Conservation (phyloP, 306 rosid genomes). For the Medicago ruthenica region DNA sequence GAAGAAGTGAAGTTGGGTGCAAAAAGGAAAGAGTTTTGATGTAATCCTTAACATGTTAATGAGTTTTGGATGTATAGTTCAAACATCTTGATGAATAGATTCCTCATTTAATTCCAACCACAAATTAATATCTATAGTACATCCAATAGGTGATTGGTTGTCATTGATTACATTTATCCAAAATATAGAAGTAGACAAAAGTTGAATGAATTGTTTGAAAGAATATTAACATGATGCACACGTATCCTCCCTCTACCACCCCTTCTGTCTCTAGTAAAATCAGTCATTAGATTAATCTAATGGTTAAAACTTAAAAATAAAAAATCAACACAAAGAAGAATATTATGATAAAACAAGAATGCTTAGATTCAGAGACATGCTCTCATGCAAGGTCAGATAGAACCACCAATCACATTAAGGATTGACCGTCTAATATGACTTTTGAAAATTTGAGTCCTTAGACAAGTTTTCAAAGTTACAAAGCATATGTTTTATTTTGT, state of each 20-base stretch:
- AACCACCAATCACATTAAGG: no score
- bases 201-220: background rate
- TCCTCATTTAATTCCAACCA: conserved; percentile 39
- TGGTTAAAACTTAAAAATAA: background rate
- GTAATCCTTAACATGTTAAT: conserved; percentile 2
- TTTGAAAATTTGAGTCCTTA: background rate
- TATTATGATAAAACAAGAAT: no score
- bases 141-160: conserved; percentile 36
- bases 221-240: background rate
- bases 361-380: no score
- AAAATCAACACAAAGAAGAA: no score
- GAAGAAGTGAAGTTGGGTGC: background rate
- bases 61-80: background rate
- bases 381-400: no score
- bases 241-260: background rate
- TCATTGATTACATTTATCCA: conserved; percentile 13
- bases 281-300: background rate
- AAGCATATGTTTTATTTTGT: background rate
- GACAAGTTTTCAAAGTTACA: background rate
- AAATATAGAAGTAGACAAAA: background rate
- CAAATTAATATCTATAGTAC: conserved; percentile 24
- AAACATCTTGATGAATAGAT: conserved; percentile 10
- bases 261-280: background rate
- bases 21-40: background rate
- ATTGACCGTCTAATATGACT: no score